A percentile compares a stretch with the other conserved stretches of the same genome.
These are phyloP conservation scores for Tylopilus sp. DNA, from an alignment of 768 basidiomycete species.

Conservation along the genomic window DNA sequence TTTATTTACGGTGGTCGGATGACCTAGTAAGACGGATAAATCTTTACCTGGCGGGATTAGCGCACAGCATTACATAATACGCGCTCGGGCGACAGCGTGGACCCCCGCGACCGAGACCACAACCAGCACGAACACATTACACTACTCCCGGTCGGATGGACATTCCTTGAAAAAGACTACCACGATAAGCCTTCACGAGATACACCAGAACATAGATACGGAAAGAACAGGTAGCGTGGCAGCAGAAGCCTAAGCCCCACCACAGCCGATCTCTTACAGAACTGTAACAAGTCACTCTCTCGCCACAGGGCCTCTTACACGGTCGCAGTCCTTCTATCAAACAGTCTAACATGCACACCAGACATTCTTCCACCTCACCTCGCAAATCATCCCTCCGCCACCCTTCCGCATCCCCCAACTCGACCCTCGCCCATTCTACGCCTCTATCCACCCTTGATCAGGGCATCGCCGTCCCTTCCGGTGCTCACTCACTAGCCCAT, in stretches of 20 bases:
- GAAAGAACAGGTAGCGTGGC: constrained; percentile 4
- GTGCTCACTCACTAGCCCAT: constrained; percentile 71
- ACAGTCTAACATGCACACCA: constrained; percentile 23
- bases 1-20: not conserved
- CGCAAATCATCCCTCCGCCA: constrained; percentile 29
- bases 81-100: not conserved
- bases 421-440: constrained; percentile 19
- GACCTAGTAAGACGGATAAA: not conserved
- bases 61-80: constrained; percentile 23
- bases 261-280: constrained; percentile 12
- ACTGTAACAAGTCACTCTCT: constrained; percentile 3
- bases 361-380: constrained; percentile 26
- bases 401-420: constrained; percentile 21
- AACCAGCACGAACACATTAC: constrained; percentile 5
- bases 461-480: constrained; percentile 27
- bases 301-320: constrained; percentile 9
- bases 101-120: not conserved
- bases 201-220: not conserved
- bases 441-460: constrained; percentile 34
- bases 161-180: constrained; percentile 22
- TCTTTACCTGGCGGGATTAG: not conserved
- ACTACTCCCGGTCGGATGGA: constrained; percentile 22
- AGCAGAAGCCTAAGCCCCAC: constrained; percentile 1
- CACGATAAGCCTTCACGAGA: constrained; percentile 1
- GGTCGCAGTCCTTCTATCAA: not conserved